Evolutionary conservation across 805 yeast species (phyloP).

Genomic region (Debaryomyces prosopidis): DNA sequence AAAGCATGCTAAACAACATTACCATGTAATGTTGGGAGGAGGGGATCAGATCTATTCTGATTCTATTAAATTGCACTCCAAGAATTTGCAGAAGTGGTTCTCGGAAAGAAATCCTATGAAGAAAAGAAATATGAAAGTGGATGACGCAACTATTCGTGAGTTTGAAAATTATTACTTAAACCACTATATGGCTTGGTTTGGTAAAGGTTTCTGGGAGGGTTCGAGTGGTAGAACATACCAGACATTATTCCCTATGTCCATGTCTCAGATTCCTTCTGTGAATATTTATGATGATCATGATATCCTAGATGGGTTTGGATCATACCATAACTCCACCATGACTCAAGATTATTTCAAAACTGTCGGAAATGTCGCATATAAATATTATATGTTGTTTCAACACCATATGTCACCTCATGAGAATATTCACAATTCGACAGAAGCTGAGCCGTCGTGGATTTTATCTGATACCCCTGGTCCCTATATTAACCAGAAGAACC

Average conservation of each 20-base stretch:
- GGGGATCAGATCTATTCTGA: slow-evolving; percentile 96
- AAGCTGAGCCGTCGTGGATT: slow-evolving; percentile 58
- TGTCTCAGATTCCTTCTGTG: slow-evolving; percentile 80
- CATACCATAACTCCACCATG: slow-evolving; percentile 80
- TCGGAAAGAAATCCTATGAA: slow-evolving; percentile 48
- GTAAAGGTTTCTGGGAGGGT: slow-evolving; percentile 84
- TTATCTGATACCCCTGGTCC: slow-evolving; percentile 60
- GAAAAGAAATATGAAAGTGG: slow-evolving; percentile 40
- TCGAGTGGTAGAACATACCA: slow-evolving; percentile 65
- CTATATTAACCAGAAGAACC: slow-evolving; percentile 63
- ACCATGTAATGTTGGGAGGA: slow-evolving; percentile 96
- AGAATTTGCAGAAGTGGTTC: slow-evolving; percentile 63
- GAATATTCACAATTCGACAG: slow-evolving; percentile 29
- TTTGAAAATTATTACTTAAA: slow-evolving; percentile 66
- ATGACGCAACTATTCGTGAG: slow-evolving; percentile 51
- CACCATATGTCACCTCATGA: slow-evolving; percentile 65
- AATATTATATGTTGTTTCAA: slow-evolving; percentile 88
- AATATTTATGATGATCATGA: slow-evolving; percentile 95
- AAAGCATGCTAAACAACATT: slow-evolving; percentile 58
- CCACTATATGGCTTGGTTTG: slow-evolving; percentile 86
- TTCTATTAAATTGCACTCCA: slow-evolving; percentile 61
- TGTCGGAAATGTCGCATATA: slow-evolving; percentile 78
- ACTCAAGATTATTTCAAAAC: slow-evolving; percentile 61
- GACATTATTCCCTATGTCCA: slow-evolving; percentile 65
- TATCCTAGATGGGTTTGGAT: slow-evolving; percentile 94